Conservation (phyloP, 2,329 filamentous ascomycete species). For the Claviceps sp. region DNA sequence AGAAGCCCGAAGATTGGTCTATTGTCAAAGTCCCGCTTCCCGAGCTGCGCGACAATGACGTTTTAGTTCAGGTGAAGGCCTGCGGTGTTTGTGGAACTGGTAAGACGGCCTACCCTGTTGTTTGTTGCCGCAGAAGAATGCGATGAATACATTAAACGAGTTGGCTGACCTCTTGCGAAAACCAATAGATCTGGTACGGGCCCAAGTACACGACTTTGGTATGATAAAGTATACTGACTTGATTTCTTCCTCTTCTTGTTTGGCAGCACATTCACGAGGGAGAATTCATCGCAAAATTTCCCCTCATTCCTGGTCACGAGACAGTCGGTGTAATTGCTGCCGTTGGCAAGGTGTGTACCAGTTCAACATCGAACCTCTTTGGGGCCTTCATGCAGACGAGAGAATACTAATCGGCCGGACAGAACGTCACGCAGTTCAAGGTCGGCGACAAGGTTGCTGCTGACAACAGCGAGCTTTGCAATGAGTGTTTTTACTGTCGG, state of each 20-base stretch:
- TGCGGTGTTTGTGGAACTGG: slow-evolving; percentile 50
- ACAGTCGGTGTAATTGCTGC: slow-evolving; percentile 52
- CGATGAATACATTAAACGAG: too few relatives aligned
- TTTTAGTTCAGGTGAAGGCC: slow-evolving; percentile 54
- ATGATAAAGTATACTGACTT: neutral
- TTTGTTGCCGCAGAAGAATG: neutral
- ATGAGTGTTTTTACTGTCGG: slow-evolving; percentile 61
- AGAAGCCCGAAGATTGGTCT: slow-evolving; percentile 46
- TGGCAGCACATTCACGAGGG: slow-evolving; percentile 49
- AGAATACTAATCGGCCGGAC: neutral
- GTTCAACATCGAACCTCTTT: neutral
- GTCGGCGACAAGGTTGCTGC: slow-evolving; percentile 52
- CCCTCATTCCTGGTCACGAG: slow-evolving; percentile 55
- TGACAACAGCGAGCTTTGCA: slow-evolving; percentile 54
- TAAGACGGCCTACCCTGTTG: slow-evolving; percentile 6
- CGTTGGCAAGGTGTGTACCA: slow-evolving; percentile 26
- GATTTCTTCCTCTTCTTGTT: neutral
- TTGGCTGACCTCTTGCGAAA: slow-evolving; percentile 9
- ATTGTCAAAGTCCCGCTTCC: slow-evolving; percentile 51
- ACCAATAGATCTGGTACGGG: slow-evolving; percentile 21
- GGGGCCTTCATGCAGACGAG: neutral
- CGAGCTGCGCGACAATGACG: slow-evolving; percentile 43
- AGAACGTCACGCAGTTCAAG: slow-evolving; percentile 45
- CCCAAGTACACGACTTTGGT: neutral
- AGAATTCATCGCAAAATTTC: slow-evolving; percentile 51